phyloP scores from a whole-genome alignment of 2,329 filamentous ascomycete genomes.

The Blastomyces gilchristii region DNA sequence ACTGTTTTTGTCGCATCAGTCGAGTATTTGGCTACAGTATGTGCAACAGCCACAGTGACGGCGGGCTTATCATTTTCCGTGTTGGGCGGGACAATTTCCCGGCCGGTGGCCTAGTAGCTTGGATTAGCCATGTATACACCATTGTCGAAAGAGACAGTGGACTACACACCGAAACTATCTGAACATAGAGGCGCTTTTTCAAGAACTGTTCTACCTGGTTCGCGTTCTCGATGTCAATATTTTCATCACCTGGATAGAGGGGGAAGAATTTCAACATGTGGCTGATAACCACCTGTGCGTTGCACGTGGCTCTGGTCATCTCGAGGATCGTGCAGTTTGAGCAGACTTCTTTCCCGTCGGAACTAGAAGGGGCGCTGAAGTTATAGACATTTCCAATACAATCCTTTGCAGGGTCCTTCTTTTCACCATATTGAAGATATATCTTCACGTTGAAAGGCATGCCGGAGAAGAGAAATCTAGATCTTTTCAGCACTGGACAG shows the following conservation, averaged over 20 bases:
- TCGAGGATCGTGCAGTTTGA: conserved; percentile 6
- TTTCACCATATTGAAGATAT: conserved; percentile 1
- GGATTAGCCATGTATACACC: background rate
- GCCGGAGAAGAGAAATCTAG: conserved; percentile 3
- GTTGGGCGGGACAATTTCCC: conserved; percentile 2
- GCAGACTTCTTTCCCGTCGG: conserved; percentile 3
- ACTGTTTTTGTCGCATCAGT: background rate
- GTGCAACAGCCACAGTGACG: conserved; percentile 1
- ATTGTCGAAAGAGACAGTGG: background rate
- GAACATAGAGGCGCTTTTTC: conserved; percentile 3
- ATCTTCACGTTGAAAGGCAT: conserved; percentile 5
- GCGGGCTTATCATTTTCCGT: background rate
- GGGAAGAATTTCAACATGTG: conserved; percentile 7
- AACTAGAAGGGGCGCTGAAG: conserved; percentile 4
- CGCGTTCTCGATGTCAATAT: background rate
- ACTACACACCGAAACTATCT: conserved; percentile 1
- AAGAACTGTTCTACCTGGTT: conserved; percentile 3
- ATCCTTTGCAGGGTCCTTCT: conserved; percentile 2
- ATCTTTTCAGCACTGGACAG: background rate
- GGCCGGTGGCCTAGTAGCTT: background rate
- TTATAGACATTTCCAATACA: conserved; percentile 4
- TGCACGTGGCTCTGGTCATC: background rate
- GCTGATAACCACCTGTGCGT: conserved; percentile 2
- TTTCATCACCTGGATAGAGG: conserved; percentile 3
- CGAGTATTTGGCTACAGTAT: background rate